phyloP scores from a whole-genome alignment of 1,139 yeast species.

The Ogataea hybrid region DNA sequence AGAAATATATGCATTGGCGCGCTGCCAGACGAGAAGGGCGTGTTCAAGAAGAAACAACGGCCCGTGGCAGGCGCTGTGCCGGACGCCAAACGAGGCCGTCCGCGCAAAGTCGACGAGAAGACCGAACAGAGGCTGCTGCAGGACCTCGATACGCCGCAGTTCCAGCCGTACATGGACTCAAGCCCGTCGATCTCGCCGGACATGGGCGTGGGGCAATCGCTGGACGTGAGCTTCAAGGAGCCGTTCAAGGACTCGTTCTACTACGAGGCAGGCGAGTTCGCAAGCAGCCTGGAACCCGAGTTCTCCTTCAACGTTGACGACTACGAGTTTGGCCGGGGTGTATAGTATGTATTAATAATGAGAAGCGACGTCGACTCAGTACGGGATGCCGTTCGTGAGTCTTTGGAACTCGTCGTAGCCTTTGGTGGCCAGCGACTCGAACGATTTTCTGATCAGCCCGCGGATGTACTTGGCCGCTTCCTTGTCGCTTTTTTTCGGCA shows the following conservation, averaged over 20 bases:
- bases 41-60: constrained; percentile 13
- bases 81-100: constrained; percentile 11
- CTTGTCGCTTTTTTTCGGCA: constrained; percentile 71
- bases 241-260: constrained; percentile 14
- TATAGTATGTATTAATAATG: constrained; percentile 5
- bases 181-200: constrained; percentile 11
- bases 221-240: constrained; percentile 4
- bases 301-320: constrained; percentile 25
- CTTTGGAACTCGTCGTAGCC: constrained; percentile 98
- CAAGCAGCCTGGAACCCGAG: constrained; percentile 2
- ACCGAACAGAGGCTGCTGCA: constrained; percentile 11
- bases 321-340: constrained; percentile 12
- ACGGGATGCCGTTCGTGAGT: constrained; percentile 94
- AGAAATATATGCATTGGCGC: constrained; percentile 81
- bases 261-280: constrained; percentile 8
- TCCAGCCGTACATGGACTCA: constrained; percentile 7
- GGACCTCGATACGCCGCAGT: constrained; percentile 6
- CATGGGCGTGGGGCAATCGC: constrained; percentile 3
- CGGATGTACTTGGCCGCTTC: constrained; percentile 84
- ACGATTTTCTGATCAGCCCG: constrained; percentile 72
- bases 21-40: constrained; percentile 37
- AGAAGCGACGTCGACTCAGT: constrained; percentile 36
- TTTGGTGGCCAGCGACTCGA: constrained; percentile 85
- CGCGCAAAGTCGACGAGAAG: constrained; percentile 7
- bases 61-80: constrained; percentile 2